Base-by-base conservation (phyloP, 768 basidiomycete species). In the Leccinum olivaceopallidum region DNA sequence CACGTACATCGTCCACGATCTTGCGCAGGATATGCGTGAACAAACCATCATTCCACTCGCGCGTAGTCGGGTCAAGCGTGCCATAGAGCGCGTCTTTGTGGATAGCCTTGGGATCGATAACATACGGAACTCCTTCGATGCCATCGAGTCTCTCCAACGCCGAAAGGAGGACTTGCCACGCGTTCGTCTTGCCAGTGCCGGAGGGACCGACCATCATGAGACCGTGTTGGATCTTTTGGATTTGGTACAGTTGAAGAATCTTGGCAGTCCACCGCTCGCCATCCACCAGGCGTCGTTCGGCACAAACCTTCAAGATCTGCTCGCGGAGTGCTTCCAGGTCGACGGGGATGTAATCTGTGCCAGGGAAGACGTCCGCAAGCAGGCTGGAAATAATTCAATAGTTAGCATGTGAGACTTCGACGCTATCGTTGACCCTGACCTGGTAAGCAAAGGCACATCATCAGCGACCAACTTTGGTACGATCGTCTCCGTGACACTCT, bases 121-220 rank as follows among this genome's bases (percentile, higher is more conserved):
- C 94, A 74, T 99, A 98, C 2, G 94, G 78, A 22, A 96, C 85
- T 10, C 97, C 95, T 75, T 99, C 97, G 49, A 86, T 78, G 30
- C 94, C 95, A 73, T 98, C 95, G 28, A 98, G 79, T 13, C 92
- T 83, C 73, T 97, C 93, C 54, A 98, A 80, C 1, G 97, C 96
- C 8, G 88, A 84, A 28, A 99, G 82, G 4, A 99, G 81, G 48
- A 98, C 93, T 68, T 90, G 90, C 97, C 97, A 98, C 0, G 97
- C 95, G 65, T 95, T 92, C 2, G 92, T 96, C 77, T 99, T 99
- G 32, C 97, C 97, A 53, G 85, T 94, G 28, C 96, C 97, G 12
- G 97, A 98, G 1, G 97, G 89, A 1, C 97, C 96, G 30, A 99
- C 97, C 94, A 99, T 97, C 97, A 99, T 98, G 47, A 99, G 81